Conservation (phyloP, 371 early-diverging fungal species). For the Mucor sp. region DNA sequence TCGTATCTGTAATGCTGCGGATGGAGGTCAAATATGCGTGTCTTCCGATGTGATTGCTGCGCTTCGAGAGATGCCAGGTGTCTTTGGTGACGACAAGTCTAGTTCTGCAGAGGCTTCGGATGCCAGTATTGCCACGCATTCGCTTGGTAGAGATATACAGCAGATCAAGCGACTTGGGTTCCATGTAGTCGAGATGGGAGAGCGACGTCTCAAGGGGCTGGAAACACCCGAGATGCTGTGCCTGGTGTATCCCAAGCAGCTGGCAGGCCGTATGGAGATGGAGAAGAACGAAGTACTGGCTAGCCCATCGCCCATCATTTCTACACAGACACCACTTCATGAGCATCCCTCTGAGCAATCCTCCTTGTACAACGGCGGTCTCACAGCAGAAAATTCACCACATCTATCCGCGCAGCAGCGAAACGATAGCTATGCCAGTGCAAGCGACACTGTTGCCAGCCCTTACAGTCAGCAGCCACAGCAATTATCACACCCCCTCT, state of each 20-base stretch:
- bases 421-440: neutral
- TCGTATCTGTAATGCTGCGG: constrained; percentile 85
- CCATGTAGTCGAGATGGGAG: constrained; percentile 75
- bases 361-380: neutral
- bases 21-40: constrained; percentile 90
- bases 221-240: constrained; percentile 89
- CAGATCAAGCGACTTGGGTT: constrained; percentile 75
- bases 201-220: constrained; percentile 83
- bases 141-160: constrained; percentile 59
- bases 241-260: constrained; percentile 66
- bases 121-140: neutral
- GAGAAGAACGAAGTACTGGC: constrained; percentile 38
- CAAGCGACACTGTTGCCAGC: neutral
- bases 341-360: constrained; percentile 1
- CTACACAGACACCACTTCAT: constrained; percentile 8
- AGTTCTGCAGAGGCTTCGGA: neutral
- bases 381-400: neutral
- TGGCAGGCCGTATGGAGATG: constrained; percentile 51
- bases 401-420: neutral
- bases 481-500: neutral
- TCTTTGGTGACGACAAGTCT: constrained; percentile 37
- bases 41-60: constrained; percentile 68
- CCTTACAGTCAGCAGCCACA: neutral
- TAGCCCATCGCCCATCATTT: neutral
- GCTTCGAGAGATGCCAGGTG: constrained; percentile 44